Percentiles rank a stretch among this genome's conserved stretches.
Evolutionary conservation across 2,329 filamentous ascomycete genomes (phyloP).

Genomic region (Penicillium sp.): DNA sequence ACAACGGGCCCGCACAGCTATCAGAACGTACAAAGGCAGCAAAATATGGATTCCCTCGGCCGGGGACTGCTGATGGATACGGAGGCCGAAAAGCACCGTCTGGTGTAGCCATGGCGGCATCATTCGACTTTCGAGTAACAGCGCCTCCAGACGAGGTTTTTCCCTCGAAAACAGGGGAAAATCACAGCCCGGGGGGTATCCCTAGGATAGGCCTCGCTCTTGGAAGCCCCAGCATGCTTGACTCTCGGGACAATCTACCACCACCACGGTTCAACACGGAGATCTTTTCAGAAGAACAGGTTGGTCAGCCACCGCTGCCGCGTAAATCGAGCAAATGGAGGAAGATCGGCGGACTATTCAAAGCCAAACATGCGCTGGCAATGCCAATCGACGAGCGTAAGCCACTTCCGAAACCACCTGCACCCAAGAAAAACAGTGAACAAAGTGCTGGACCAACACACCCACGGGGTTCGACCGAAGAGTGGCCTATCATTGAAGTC

Average conservation of each 20-base stretch:
- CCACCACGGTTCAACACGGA: constrained; percentile 19
- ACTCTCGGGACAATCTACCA: constrained; percentile 21
- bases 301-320: constrained; percentile 20
- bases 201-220: constrained; percentile 71
- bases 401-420: neutral
- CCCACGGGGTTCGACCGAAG: constrained; percentile 15
- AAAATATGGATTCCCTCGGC: constrained; percentile 26
- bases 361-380: constrained; percentile 36
- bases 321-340: constrained; percentile 50
- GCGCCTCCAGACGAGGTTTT: constrained; percentile 30
- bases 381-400: constrained; percentile 32
- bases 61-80: constrained; percentile 21
- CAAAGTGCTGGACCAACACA: neutral
- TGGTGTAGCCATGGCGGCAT: constrained; percentile 13
- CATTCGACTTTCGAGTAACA: constrained; percentile 37
- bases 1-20: neutral
- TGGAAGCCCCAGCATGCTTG: constrained; percentile 61
- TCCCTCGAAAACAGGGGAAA: constrained; percentile 15
- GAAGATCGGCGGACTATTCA: constrained; percentile 50
- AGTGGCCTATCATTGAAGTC: constrained; percentile 23
- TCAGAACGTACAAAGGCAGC: constrained; percentile 10
- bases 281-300: constrained; percentile 13
- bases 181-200: constrained; percentile 35
- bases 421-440: neutral
- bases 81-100: constrained; percentile 19